Conservation (phyloP, 2,329 filamentous ascomycete genomes). For the Epichloe coenophiala region DNA sequence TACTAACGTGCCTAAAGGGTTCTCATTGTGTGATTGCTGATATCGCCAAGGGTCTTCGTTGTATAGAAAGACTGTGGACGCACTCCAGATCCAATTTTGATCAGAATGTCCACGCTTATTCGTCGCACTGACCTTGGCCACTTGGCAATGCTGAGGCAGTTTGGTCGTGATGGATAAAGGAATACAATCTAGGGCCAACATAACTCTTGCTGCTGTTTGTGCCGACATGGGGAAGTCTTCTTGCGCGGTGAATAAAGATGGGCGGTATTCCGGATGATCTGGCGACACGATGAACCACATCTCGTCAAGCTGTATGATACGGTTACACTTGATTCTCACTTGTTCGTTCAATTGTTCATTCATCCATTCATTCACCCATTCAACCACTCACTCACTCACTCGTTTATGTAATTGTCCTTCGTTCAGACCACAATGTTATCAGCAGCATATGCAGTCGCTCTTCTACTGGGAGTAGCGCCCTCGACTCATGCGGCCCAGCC, state of each 20-base stretch:
- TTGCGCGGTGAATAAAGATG: too few species aligned
- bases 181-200: too few species aligned
- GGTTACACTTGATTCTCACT: not conserved
- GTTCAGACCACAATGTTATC: not conserved
- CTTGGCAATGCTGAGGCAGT: not conserved
- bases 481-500: not conserved
- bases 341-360: not conserved
- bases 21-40: not conserved
- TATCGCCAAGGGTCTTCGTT: not conserved
- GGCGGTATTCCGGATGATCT: too few species aligned
- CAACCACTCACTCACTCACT: not conserved
- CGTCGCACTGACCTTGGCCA: not conserved
- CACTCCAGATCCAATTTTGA: too few species aligned
- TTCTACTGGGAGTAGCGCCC: constrained; percentile 2
- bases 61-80: not conserved
- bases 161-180: too few species aligned
- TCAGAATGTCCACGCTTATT: not conserved
- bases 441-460: not conserved
- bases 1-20: not conserved
- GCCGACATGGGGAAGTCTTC: too few species aligned
- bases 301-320: too few species aligned
- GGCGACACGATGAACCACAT: too few species aligned
- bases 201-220: too few species aligned
- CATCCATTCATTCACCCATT: not conserved
- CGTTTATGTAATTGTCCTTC: not conserved